Base-by-base conservation (phyloP, 352 stramenopile genomes). In the Pythium phragmiticola region DNA sequence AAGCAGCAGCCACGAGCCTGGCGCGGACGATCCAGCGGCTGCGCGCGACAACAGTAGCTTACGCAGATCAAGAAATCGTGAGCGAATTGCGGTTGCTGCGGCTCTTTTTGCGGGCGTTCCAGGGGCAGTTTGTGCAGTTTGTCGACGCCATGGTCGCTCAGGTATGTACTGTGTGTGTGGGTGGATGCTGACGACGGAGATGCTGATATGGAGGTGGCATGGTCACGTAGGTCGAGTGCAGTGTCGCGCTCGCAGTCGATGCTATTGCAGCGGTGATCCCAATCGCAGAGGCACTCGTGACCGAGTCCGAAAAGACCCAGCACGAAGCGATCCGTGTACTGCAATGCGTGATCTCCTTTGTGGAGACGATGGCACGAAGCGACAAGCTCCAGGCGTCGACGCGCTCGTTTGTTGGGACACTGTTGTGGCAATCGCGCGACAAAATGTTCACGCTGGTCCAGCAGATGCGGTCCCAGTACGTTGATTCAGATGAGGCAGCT, bases 81-180 rank as follows among this genome's bases (percentile, higher is more conserved):
- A 30, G 23, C 8, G 57, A 66, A 16, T 42, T 90, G 7, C 78
- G 78, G 65, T 72, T 83, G 52, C 53, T 88, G 12, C 76, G 80
- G 19, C 60, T 90, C 14, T 86, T 81, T 39, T 77, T 80, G 71
- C 72, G 78, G 16, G 81, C 77, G 17, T 86, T 90, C 56, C 77
- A 88, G 54, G 78, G 81, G 17, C 74, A 88, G 39, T 72, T 84
- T 19, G 42, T 86, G 19, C 61, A 69, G 16, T 58, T 89, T 23
- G 69, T 69, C 0, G 72, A 77, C 19, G 67, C 63, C 8, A 46
- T 87, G 48, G 69, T 65, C 4, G 61, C 64, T 11, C 64, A 70
- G 64, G 64, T 70, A 57, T 9, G n/a, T 46, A 21, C n/a, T 34
- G 17, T 19, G 19, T 30, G 33, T 41, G 17, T 42, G 28, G 26